A percentile compares a stretch with the other conserved stretches of the same genome.
Evolutionary conservation across 2,329 filamentous ascomycete species (phyloP).

Genomic region (Ceratocystis alfenasii): DNA sequence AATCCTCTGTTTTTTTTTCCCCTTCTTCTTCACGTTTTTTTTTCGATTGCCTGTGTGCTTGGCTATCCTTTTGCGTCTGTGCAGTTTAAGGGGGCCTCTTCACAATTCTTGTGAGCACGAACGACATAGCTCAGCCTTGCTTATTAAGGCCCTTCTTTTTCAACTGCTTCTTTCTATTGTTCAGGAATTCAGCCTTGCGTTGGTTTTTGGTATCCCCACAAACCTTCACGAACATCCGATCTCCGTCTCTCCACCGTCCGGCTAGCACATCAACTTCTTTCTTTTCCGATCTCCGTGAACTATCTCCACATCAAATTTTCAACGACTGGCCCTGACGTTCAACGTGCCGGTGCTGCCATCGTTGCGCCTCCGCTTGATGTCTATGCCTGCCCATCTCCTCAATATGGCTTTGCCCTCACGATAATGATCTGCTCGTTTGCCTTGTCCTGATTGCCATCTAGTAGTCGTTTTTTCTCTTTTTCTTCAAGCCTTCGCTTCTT

Average conservation of each 20-base stretch:
- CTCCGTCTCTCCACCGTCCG: not conserved
- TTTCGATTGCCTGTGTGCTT: not conserved
- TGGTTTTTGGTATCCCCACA: not conserved
- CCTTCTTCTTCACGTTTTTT: constrained; percentile 4
- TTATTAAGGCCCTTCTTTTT: constrained; percentile 1
- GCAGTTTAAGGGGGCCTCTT: not conserved
- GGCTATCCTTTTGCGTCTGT: not conserved
- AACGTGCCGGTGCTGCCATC: not conserved
- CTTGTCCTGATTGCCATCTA: constrained; percentile 16
- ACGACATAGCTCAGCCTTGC: not conserved
- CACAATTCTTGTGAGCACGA: not conserved
- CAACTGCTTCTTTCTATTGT: not conserved
- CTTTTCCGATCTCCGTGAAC: not conserved
- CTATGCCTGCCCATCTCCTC: constrained; percentile 5
- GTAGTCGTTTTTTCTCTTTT: constrained; percentile 24
- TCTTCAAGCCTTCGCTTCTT: constrained; percentile 11
- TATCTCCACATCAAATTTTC: not conserved
- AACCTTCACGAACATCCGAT: not conserved
- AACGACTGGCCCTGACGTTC: not conserved
- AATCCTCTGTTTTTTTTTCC: constrained; percentile 1
- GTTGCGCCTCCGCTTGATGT: constrained; percentile 10
- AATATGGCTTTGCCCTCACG: constrained; percentile 20
- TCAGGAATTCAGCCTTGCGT: not conserved
- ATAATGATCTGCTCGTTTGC: constrained; percentile 17
- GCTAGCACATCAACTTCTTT: not conserved